A percentile compares a stretch with the other conserved stretches of the same genome.
Evolutionary conservation across 2,329 filamentous ascomycete genomes (phyloP).

Genomic region (Cladosporium sphaerospermum): DNA sequence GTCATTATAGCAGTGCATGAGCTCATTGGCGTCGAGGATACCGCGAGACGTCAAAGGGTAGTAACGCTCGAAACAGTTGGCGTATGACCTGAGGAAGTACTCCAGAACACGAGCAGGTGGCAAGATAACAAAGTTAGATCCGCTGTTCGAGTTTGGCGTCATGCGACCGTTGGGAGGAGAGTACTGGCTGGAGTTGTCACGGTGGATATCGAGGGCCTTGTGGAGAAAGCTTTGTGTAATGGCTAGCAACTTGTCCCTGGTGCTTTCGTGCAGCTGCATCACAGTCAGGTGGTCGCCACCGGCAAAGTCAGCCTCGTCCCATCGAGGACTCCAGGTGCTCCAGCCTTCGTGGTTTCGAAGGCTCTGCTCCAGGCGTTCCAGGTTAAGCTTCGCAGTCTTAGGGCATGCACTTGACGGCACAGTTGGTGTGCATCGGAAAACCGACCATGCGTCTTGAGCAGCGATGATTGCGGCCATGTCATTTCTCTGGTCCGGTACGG

Average conservation of each 20-base stretch:
- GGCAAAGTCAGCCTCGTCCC: slow-evolving; percentile 44
- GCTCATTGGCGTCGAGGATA: slow-evolving; percentile 59
- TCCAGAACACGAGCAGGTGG: slow-evolving; percentile 61
- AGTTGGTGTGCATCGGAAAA: slow-evolving; percentile 47
- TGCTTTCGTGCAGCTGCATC: slow-evolving; percentile 47
- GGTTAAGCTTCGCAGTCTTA: slow-evolving; percentile 45
- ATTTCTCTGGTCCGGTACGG: slow-evolving; percentile 11
- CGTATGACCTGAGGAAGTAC: slow-evolving; percentile 60
- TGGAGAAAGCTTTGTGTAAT: slow-evolving; percentile 66
- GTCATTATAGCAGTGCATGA: slow-evolving; percentile 57
- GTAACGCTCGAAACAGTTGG: slow-evolving; percentile 60
- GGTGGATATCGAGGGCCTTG: slow-evolving; percentile 64
- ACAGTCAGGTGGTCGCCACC: slow-evolving; percentile 43
- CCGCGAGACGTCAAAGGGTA: slow-evolving; percentile 58
- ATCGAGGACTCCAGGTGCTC: slow-evolving; percentile 46
- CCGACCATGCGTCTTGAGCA: slow-evolving; percentile 48
- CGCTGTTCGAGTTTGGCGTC: slow-evolving; percentile 43
- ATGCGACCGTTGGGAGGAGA: slow-evolving; percentile 22
- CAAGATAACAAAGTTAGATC: slow-evolving; percentile 59
- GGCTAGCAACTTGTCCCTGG: slow-evolving; percentile 63
- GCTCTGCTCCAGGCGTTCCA: slow-evolving; percentile 47
- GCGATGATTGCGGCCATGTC: slow-evolving; percentile 45
- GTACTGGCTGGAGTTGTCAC: slow-evolving; percentile 32
- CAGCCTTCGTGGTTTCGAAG: slow-evolving; percentile 47
- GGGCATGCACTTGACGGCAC: slow-evolving; percentile 45